Percentiles rank a stretch among this genome's conserved stretches.
Conservation (phyloP, 192 early-diverging fungal genomes). For the Linnemannia schmuckeri region DNA sequence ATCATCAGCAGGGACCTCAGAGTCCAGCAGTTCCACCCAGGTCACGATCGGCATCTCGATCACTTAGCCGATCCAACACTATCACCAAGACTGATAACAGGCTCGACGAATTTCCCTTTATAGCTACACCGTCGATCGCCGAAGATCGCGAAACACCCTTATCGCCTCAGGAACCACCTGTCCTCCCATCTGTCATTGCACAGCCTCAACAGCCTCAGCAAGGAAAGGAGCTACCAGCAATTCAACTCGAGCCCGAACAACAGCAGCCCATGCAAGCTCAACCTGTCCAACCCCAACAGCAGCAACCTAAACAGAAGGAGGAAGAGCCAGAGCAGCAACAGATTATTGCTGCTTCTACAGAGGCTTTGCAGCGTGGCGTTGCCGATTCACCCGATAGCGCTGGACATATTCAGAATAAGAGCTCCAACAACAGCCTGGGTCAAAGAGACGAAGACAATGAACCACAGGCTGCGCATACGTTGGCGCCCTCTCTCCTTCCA, state of each 20-base stretch:
- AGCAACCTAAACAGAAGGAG: not conserved
- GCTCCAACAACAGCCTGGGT: slow-evolving; percentile 25
- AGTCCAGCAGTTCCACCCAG: slow-evolving; percentile 26
- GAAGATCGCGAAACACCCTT: slow-evolving; percentile 29
- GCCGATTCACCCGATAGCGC: not conserved
- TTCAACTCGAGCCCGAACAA: not conserved
- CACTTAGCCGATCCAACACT: slow-evolving; percentile 44
- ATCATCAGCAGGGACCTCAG: not conserved
- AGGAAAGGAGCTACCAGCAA: not conserved
- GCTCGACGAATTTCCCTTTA: not conserved
- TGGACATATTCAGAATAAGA: slow-evolving; percentile 26
- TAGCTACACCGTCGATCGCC: slow-evolving; percentile 29
- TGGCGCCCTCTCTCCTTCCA: slow-evolving; percentile 33
- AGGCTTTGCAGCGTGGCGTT: not conserved
- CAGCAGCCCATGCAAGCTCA: not conserved
- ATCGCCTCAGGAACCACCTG: not conserved
- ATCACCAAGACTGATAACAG: slow-evolving; percentile 4
- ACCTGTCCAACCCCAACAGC: not conserved
- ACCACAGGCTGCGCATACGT: not conserved
- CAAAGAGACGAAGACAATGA: not conserved
- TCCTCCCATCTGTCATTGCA: not conserved
- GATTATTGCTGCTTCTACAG: not conserved
- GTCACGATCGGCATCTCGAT: slow-evolving; percentile 29
- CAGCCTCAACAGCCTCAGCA: not conserved
- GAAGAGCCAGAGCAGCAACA: not conserved